Evolutionary conservation across 768 basidiomycete species (phyloP), one percentile per base, ranked within the genome.

Genomic region (Leccinum rimulosum): DNA sequence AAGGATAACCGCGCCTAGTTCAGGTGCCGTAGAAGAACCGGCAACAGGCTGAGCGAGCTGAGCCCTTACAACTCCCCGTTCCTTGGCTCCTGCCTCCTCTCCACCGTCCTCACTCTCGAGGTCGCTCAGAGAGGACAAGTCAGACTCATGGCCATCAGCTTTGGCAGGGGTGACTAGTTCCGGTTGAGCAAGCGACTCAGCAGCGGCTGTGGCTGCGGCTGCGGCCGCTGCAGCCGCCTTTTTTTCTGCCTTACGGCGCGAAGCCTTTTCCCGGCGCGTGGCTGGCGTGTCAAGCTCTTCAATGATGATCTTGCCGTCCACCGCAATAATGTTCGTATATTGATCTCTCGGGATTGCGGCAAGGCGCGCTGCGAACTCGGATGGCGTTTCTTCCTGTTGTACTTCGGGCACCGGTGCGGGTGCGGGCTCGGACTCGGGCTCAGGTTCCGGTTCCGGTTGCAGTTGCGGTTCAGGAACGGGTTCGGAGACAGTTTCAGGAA

Each of bases 261-360:
- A 70, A 19, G 76, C 77, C 71, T 86, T 88, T 70, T 83, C 79
- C 52, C 82, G 78, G 4, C 89, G 82, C 43, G 82, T 86, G 4
- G 80, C 80, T 36, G 89, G 89, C 6, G 89, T 86, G 65, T 90
- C 89, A 25, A 91, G 76, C 59, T 84, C 83, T 66, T 91, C 88
- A 57, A 91, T 82, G 56, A 89, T 81, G 50, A 86, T 77, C 57
- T 73, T 78, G n/a, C 82, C 81, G 48, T 75, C 74, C n/a, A 79
- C 73, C 8, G 69, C 59, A 47, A 70, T 62, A 6, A 73, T 64
- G 25, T 69, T 73, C 17, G 69, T 69, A 25, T 73, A 66, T n/a
- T 54, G 71, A 49, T 74, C 70, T 60, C 64, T 66, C 15, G 68
- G 63, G 31, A 65, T 71, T 45, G 61, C 64, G 58, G 61, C 68